phyloP scores from a whole-genome alignment of 208 protist genomes.

The Histomonas meleagridis region DNA sequence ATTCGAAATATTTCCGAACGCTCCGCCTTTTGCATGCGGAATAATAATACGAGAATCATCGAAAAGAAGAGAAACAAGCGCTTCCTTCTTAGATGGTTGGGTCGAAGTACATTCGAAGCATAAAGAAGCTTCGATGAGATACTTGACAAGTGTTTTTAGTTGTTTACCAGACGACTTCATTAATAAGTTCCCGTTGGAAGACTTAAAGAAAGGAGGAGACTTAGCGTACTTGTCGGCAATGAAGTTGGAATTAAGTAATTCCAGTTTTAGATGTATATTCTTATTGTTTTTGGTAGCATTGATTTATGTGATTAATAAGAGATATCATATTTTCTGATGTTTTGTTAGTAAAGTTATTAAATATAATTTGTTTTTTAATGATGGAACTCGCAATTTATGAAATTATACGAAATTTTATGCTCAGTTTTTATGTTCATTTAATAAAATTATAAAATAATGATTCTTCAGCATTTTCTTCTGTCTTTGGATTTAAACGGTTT shows the following conservation, averaged over 20 bases:
- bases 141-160: neutral
- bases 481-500: too few species aligned
- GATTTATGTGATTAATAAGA: too few species aligned
- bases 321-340: too few species aligned
- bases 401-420: too few species aligned
- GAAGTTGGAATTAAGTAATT: neutral
- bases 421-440: too few species aligned
- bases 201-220: neutral
- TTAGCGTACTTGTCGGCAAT: neutral
- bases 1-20: neutral
- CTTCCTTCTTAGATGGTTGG: slow-evolving; percentile 13
- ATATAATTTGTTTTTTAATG: too few species aligned
- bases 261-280: neutral
- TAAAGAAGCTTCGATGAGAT: neutral
- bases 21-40: neutral
- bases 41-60: neutral
- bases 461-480: too few species aligned
- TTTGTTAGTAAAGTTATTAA: too few species aligned
- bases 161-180: neutral
- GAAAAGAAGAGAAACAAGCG: neutral
- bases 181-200: neutral
- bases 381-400: too few species aligned
- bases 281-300: neutral
- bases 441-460: too few species aligned
- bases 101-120: neutral